Percentiles rank a stretch among this genome's conserved stretches.
Conservation (phyloP, 2,329 filamentous ascomycete species). For the Phialophora expanda region DNA sequence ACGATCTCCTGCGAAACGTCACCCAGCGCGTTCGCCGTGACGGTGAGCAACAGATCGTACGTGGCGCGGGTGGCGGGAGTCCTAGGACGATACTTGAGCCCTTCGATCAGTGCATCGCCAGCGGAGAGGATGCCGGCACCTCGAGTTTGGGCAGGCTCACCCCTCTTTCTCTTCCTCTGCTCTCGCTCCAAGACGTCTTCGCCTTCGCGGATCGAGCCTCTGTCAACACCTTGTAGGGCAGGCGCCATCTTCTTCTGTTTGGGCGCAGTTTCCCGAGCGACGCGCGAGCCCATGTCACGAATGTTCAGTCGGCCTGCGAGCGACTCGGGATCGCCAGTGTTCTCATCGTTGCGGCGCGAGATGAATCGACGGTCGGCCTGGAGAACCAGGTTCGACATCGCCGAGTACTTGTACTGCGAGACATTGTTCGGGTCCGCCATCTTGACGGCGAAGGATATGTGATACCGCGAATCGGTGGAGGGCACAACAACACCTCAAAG, state of each 20-base stretch:
- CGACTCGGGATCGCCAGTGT: constrained; percentile 96
- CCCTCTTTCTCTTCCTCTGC: constrained; percentile 82
- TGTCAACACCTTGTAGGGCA: constrained; percentile 71
- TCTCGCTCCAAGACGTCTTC: constrained; percentile 82
- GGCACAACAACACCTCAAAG: too few relatives aligned
- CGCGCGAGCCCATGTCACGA: constrained; percentile 88
- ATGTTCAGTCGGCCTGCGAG: constrained; percentile 93
- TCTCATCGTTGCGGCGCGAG: constrained; percentile 88
- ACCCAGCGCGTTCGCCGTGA: constrained; percentile 84
- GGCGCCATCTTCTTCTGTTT: constrained; percentile 76
- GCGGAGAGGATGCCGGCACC: constrained; percentile 81
- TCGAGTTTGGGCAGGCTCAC: constrained; percentile 71
- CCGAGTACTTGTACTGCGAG: constrained; percentile 98
- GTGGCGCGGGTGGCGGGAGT: constrained; percentile 90
- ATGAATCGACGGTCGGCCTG: constrained; percentile 98
- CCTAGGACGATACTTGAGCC: constrained; percentile 86
- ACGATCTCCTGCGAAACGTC: constrained; percentile 93
- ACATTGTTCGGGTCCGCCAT: constrained; percentile 80
- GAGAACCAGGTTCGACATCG: constrained; percentile 99
- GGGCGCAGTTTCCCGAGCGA: constrained; percentile 77
- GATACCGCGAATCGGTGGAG: too few relatives aligned
- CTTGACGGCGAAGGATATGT: constrained; percentile 38
- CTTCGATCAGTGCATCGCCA: constrained; percentile 85
- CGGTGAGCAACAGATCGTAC: constrained; percentile 91
- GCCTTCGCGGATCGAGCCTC: constrained; percentile 77